A percentile compares a stretch with the other conserved stretches of the same genome.
phyloP scores from a whole-genome alignment of 306 rosid genomes.

The Cucurbita ficifolia region DNA sequence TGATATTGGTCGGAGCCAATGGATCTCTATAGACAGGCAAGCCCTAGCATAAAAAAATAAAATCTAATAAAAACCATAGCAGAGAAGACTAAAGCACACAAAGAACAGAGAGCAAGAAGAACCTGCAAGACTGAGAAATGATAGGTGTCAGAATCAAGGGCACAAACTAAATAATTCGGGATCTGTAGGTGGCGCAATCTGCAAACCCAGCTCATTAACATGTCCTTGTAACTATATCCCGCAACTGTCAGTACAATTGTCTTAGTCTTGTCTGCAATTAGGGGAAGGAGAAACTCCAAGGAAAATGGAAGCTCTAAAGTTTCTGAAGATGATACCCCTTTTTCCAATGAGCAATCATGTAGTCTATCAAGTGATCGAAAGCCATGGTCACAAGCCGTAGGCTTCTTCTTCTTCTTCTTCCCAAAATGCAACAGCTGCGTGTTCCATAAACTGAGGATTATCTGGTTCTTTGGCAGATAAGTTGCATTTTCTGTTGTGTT shows the following conservation, averaged over 20 bases:
- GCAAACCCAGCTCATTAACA: slow-evolving; percentile 98
- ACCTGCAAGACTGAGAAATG: slow-evolving; percentile 72
- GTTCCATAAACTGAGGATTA: slow-evolving; percentile 20
- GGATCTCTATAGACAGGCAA: slow-evolving; percentile 73
- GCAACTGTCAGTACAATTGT: slow-evolving; percentile 62
- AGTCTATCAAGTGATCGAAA: slow-evolving; percentile 19
- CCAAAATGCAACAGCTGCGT: slow-evolving; percentile 17
- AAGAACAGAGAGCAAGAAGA: background rate
- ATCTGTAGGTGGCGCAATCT: slow-evolving; percentile 47
- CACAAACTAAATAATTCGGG: slow-evolving; percentile 48
- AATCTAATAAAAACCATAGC: background rate
- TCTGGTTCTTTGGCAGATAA: slow-evolving; percentile 19
- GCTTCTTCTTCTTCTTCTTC: slow-evolving; percentile 37
- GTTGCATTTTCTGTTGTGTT: slow-evolving; percentile 21
- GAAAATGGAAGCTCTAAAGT: slow-evolving; percentile 52
- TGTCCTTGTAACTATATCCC: slow-evolving; percentile 87
- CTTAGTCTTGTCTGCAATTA: slow-evolving; percentile 48
- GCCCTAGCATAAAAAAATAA: slow-evolving; percentile 35
- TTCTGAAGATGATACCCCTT: slow-evolving; percentile 19
- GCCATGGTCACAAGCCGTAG: slow-evolving; percentile 22
- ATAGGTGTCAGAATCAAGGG: slow-evolving; percentile 72
- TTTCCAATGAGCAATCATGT: slow-evolving; percentile 27
- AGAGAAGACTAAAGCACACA: background rate
- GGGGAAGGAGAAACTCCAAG: slow-evolving; percentile 55
- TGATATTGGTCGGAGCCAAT: slow-evolving; percentile 47